phyloP scores from a whole-genome alignment of 1,284 basidiomycete genomes.

The Uromyces viciae-fabae region DNA sequence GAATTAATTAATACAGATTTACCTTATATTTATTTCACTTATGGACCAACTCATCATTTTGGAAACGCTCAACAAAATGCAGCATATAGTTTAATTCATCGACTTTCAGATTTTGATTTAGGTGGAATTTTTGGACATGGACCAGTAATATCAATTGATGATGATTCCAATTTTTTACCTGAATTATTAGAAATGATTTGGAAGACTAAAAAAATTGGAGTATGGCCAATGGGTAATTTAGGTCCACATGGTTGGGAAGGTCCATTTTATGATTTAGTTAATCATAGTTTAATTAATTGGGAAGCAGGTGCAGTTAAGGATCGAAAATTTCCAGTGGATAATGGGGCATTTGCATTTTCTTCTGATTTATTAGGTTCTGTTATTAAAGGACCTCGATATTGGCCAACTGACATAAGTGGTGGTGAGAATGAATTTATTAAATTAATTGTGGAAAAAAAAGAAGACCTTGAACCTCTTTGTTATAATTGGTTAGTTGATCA shows the following conservation, averaged over 20 bases:
- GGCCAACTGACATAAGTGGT: constrained; percentile 44
- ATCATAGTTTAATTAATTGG: constrained; percentile 42
- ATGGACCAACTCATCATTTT: constrained; percentile 43
- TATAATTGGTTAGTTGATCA: constrained; percentile 36
- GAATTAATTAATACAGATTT: constrained; percentile 2
- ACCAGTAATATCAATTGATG: constrained; percentile 45
- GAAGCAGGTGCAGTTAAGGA: constrained; percentile 42
- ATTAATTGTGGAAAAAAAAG: constrained; percentile 36
- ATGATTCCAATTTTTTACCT: constrained; percentile 45
- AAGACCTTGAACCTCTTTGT: constrained; percentile 42
- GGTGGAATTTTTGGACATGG: constrained; percentile 42
- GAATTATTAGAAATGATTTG: constrained; percentile 45
- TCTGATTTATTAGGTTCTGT: constrained; percentile 23
- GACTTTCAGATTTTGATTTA: constrained; percentile 7
- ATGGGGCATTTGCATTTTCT: constrained; percentile 40
- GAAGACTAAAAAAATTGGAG: constrained; percentile 34
- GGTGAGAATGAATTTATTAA: constrained; percentile 45
- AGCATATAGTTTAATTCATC: constrained; percentile 44
- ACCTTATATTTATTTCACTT: constrained; percentile 41
- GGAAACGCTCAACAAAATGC: constrained; percentile 46
- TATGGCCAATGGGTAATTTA: constrained; percentile 47
- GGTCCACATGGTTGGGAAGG: constrained; percentile 46
- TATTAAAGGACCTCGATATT: constrained; percentile 40
- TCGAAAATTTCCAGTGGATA: constrained; percentile 36
- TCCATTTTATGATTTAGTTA: constrained; percentile 35